Evolutionary conservation across 495 filamentous ascomycete genomes (phyloP).

Genomic region (Astrothelium subdiscretum): DNA sequence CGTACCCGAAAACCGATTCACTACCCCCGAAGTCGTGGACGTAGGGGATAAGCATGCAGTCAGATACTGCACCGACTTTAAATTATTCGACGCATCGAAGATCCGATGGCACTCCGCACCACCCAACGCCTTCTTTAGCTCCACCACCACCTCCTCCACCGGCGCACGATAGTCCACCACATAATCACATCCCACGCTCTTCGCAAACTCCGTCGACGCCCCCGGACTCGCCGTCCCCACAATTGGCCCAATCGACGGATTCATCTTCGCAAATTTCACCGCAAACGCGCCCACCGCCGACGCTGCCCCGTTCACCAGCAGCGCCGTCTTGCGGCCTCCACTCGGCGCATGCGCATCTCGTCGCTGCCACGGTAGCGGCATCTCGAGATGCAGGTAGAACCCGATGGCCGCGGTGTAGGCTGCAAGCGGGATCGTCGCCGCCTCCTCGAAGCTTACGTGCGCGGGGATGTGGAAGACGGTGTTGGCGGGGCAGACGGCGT

Average conservation of each 20-base stretch:
- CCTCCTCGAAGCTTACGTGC: slow-evolving; percentile 10
- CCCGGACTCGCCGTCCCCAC: slow-evolving; percentile 24
- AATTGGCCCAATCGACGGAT: slow-evolving; percentile 26
- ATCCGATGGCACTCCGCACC: neutral
- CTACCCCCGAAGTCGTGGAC: neutral
- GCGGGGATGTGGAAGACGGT: slow-evolving; percentile 11
- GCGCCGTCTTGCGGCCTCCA: neutral
- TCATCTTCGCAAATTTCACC: slow-evolving; percentile 30
- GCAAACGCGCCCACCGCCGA: slow-evolving; percentile 32
- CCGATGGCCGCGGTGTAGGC: slow-evolving; percentile 9
- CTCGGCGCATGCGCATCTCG: neutral
- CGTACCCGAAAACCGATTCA: neutral
- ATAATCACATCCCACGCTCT: slow-evolving; percentile 15
- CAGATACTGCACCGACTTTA: neutral
- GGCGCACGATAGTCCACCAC: slow-evolving; percentile 32
- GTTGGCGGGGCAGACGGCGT: slow-evolving; percentile 6
- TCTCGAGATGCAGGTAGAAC: slow-evolving; percentile 5
- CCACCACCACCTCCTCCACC: neutral
- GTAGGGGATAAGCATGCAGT: neutral
- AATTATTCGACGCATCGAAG: neutral
- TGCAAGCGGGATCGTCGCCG: slow-evolving; percentile 5
- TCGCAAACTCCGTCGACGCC: slow-evolving; percentile 21
- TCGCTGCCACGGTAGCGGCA: neutral
- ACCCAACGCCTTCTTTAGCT: neutral
- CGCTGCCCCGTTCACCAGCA: slow-evolving; percentile 33